Conservation (phyloP, 805 yeast genomes). For the Myxozyma lipomycoides region DNA sequence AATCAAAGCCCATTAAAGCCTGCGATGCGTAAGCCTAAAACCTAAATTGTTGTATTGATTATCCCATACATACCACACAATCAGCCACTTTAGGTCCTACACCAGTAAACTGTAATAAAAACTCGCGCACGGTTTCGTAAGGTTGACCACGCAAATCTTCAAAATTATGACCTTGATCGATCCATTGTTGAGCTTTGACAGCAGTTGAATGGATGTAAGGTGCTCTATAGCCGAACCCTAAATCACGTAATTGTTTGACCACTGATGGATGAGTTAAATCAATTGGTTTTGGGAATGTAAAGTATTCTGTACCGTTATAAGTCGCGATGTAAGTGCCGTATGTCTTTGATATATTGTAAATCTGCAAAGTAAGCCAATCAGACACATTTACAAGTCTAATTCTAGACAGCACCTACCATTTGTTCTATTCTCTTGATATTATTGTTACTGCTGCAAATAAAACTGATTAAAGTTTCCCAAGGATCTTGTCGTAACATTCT, state of each 20-base stretch:
- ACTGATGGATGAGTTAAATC: conserved; percentile 27
- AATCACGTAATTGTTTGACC: conserved; percentile 44
- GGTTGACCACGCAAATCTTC: conserved; percentile 44
- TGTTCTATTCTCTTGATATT: conserved; percentile 88
- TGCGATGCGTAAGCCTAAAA: neutral
- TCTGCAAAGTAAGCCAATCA: conserved; percentile 1
- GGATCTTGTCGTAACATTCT: conserved; percentile 91
- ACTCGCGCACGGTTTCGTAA: conserved; percentile 54
- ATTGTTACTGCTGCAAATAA: conserved; percentile 93
- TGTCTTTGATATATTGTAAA: conserved; percentile 59
- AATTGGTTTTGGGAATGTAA: conserved; percentile 68
- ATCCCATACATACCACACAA: conserved; percentile 65
- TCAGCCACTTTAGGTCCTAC: conserved; percentile 99
- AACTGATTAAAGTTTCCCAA: conserved; percentile 89
- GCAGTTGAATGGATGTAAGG: conserved; percentile 82
- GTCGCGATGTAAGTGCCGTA: conserved; percentile 62
- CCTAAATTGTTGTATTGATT: neutral
- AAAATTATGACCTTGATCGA: conserved; percentile 39
- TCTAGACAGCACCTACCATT: conserved; percentile 55
- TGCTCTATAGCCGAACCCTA: conserved; percentile 86
- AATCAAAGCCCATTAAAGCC: conserved; percentile 82
- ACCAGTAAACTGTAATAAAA: conserved; percentile 65
- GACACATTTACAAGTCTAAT: neutral
- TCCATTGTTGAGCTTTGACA: conserved; percentile 43
- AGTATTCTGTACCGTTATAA: conserved; percentile 54